phyloP scores from a whole-genome alignment of 2,329 filamentous ascomycete genomes.

The Penicillium nordicum region DNA sequence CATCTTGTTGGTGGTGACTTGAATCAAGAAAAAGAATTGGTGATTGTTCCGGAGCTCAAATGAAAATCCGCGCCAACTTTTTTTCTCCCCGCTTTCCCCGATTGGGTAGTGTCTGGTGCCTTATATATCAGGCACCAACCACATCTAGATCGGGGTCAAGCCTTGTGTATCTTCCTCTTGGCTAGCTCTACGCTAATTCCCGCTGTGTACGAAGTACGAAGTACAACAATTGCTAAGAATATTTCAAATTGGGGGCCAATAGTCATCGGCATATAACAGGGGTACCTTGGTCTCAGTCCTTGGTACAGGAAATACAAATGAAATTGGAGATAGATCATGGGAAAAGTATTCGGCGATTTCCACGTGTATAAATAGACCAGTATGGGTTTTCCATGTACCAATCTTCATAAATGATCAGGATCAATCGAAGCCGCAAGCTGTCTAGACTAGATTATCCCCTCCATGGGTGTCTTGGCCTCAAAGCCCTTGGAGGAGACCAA shows the following conservation, averaged over 20 bases:
- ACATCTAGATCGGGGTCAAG: neutral
- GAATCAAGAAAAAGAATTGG: constrained; percentile 6
- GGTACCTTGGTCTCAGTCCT: neutral
- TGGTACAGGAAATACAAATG: neutral
- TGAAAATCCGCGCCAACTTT: constrained; percentile 28
- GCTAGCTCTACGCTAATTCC: neutral
- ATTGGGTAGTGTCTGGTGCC: constrained; percentile 14
- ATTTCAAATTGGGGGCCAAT: neutral
- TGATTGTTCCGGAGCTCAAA: constrained; percentile 18
- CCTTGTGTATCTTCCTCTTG: neutral
- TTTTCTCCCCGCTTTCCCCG: constrained; percentile 26
- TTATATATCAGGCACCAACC: neutral
- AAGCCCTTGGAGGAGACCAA: neutral
- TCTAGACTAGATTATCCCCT: neutral
- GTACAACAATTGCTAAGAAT: neutral
- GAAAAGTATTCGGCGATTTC: neutral
- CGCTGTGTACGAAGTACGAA: neutral
- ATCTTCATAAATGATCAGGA: neutral
- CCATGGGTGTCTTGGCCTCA: neutral
- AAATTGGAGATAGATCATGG: neutral
- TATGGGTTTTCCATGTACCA: neutral
- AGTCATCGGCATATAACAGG: neutral
- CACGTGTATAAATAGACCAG: neutral
- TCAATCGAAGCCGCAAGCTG: neutral
- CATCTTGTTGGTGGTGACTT: constrained; percentile 52